Evolutionary conservation across 495 filamentous ascomycete species (phyloP).

Genomic region (Trichocladium antarcticum): DNA sequence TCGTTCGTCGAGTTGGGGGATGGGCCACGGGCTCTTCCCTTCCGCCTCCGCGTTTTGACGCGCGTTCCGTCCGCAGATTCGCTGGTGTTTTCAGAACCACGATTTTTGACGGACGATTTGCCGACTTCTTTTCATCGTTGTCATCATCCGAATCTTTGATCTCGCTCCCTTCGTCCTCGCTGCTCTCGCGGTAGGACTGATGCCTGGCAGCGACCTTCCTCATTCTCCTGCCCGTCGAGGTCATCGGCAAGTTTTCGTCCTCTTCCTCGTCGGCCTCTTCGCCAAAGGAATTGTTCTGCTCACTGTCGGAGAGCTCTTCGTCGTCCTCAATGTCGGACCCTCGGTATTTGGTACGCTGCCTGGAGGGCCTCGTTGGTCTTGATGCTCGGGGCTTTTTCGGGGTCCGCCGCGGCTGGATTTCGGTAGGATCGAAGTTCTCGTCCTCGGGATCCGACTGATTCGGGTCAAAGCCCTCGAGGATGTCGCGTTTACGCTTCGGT

Average conservation of each 20-base stretch:
- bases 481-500: slow-evolving; percentile 50
- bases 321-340: slow-evolving; percentile 60
- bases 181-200: slow-evolving; percentile 39
- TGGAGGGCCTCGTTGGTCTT: slow-evolving; percentile 36
- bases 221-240: slow-evolving; percentile 58
- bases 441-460: slow-evolving; percentile 80
- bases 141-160: slow-evolving; percentile 26
- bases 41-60: slow-evolving; percentile 14
- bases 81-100: slow-evolving; percentile 19
- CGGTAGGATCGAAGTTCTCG: slow-evolving; percentile 54
- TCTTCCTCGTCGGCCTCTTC: slow-evolving; percentile 48
- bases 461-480: slow-evolving; percentile 59
- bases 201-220: slow-evolving; percentile 48
- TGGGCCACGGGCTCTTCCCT: slow-evolving; percentile 11
- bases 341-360: slow-evolving; percentile 38
- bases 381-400: slow-evolving; percentile 31
- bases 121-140: slow-evolving; percentile 20
- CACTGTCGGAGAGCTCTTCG: slow-evolving; percentile 46
- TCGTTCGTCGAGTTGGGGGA: slow-evolving; percentile 31
- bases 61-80: slow-evolving; percentile 8
- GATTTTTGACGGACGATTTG: slow-evolving; percentile 20
- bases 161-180: slow-evolving; percentile 30
- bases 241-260: slow-evolving; percentile 46
- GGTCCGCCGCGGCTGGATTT: slow-evolving; percentile 35
- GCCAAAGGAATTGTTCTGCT: slow-evolving; percentile 48